A percentile compares a stretch with the other conserved stretches of the same genome.
Conservation (phyloP, 345 rosid species). For the Linum lewisii region DNA sequence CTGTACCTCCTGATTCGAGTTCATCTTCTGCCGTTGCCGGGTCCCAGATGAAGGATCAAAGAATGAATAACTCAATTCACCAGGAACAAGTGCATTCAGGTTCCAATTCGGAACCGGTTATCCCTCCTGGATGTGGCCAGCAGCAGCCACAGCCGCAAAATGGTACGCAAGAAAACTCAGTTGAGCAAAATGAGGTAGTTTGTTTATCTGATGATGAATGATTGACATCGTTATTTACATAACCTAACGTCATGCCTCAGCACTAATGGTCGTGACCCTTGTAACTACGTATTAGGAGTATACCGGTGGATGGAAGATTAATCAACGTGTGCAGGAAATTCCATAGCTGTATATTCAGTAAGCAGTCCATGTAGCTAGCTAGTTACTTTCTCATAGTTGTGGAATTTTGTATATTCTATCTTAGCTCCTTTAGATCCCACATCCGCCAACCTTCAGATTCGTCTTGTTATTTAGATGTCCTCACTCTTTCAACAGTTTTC, state of each 20-base stretch:
- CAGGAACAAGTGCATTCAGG: too few relatives aligned
- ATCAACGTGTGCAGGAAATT: background rate
- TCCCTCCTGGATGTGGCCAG: background rate
- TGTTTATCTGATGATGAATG: constrained; percentile 55
- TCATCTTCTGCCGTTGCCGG: too few relatives aligned
- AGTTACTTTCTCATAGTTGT: background rate
- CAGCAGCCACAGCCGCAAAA: constrained; percentile 9
- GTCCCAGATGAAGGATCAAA: too few relatives aligned
- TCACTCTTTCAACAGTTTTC: too few relatives aligned
- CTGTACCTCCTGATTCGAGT: too few relatives aligned
- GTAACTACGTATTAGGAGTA: too few relatives aligned
- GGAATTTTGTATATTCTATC: background rate
- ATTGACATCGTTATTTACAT: background rate
- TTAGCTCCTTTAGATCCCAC: background rate
- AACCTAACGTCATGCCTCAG: background rate
- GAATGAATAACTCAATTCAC: too few relatives aligned
- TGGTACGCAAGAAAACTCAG: constrained; percentile 1
- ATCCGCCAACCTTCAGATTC: background rate
- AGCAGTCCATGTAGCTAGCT: too few relatives aligned
- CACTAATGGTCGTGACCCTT: too few relatives aligned
- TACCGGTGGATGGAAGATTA: background rate
- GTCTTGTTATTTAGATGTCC: background rate
- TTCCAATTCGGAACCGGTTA: too few relatives aligned
- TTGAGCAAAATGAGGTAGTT: constrained; percentile 21
- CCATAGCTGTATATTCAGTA: background rate